These are phyloP conservation scores for Panaeolus cyanescens DNA, from an alignment of 768 basidiomycete genomes.

Conservation along the genomic window DNA sequence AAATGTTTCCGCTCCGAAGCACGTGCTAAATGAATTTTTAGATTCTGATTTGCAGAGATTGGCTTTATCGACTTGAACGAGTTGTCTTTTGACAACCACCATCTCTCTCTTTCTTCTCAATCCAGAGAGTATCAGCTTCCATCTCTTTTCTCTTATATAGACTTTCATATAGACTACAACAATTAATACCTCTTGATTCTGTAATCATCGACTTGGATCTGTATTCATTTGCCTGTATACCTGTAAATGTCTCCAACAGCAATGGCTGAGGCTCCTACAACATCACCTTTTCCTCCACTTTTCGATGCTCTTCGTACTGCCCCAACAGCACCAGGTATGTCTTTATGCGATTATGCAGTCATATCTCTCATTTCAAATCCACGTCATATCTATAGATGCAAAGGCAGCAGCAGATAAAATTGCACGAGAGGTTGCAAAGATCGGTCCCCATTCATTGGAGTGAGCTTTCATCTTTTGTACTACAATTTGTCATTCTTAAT, in stretches of 20 bases:
- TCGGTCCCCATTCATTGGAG: slow-evolving; percentile 64
- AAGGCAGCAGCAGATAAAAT: slow-evolving; percentile 83
- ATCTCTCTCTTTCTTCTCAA: background rate
- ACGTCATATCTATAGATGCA: slow-evolving; percentile 56
- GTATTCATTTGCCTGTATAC: slow-evolving; percentile 12
- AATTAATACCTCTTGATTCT: slow-evolving; percentile 9
- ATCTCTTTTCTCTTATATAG: slow-evolving; percentile 2
- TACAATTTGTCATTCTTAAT: slow-evolving; percentile 3
- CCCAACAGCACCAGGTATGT: slow-evolving; percentile 62
- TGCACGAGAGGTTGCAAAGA: slow-evolving; percentile 68
- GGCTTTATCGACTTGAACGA: background rate
- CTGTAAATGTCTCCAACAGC: slow-evolving; percentile 45
- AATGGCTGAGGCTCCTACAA: slow-evolving; percentile 48
- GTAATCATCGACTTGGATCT: slow-evolving; percentile 13
- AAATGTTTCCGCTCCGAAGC: background rate
- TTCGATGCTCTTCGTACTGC: slow-evolving; percentile 56
- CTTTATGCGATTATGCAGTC: background rate
- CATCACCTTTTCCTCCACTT: slow-evolving; percentile 46
- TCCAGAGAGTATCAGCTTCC: background rate
- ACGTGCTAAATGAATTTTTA: background rate
- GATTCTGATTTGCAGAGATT: background rate
- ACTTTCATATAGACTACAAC: slow-evolving; percentile 12
- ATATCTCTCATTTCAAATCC: slow-evolving; percentile 8
- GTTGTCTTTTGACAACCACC: slow-evolving; percentile 1
- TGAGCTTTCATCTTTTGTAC: slow-evolving; percentile 29